phyloP scores from a whole-genome alignment of 208 protist genomes.

The Leptomonas seymouri region DNA sequence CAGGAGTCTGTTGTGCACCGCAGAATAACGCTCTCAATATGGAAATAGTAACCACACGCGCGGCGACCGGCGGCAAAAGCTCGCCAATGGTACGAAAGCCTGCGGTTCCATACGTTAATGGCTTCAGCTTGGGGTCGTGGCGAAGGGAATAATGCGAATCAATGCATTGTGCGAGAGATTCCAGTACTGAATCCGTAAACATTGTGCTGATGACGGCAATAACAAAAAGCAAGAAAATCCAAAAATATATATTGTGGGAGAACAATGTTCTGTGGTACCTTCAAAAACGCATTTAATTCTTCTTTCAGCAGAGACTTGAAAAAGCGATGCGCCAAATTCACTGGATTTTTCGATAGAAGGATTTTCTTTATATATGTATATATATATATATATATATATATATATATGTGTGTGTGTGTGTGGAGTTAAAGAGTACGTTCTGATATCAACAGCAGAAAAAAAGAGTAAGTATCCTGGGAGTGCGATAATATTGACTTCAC shows the following conservation, averaged over 20 bases:
- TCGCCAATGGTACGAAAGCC: constrained; percentile 67
- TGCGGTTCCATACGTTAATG: constrained; percentile 74
- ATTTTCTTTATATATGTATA: neutral
- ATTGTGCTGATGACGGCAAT: neutral
- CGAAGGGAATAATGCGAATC: constrained; percentile 44
- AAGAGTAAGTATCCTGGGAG: too few species aligned
- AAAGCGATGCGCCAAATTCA: too few species aligned
- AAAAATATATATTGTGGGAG: neutral
- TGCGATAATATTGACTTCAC: too few species aligned
- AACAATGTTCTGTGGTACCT: too few species aligned
- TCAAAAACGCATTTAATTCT: constrained; percentile 4
- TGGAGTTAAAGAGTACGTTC: too few species aligned
- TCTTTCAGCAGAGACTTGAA: neutral
- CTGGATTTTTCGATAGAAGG: neutral
- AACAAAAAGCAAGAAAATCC: constrained; percentile 16
- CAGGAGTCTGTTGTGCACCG: constrained; percentile 7
- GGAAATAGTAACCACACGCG: constrained; percentile 63
- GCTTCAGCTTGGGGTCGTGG: constrained; percentile 34
- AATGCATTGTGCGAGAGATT: constrained; percentile 28
- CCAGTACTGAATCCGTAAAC: constrained; percentile 23
- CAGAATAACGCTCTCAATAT: constrained; percentile 51
- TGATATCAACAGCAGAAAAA: too few species aligned
- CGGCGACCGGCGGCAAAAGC: constrained; percentile 61
- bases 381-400: too few species aligned
- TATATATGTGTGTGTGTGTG: too few species aligned